Evolutionary conservation across 2,329 filamentous ascomycete genomes (phyloP).

Genomic region (Fonsecaea pedrosoi): DNA sequence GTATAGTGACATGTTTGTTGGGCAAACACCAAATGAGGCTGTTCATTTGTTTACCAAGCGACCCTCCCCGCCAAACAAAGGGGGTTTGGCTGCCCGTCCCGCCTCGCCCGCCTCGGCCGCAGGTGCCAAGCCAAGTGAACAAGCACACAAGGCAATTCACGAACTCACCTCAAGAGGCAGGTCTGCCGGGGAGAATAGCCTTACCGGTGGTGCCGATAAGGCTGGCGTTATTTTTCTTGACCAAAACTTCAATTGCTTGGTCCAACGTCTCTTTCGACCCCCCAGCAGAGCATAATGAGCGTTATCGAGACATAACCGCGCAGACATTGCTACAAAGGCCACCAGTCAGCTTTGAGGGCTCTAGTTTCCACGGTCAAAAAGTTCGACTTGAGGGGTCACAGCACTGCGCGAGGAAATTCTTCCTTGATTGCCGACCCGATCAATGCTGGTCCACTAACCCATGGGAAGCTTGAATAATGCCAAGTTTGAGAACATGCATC

Average conservation of each 20-base stretch:
- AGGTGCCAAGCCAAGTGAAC: not conserved
- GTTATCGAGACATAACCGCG: not conserved
- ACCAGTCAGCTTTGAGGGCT: too few species aligned
- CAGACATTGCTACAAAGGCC: too few species aligned
- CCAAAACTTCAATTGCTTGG: not conserved
- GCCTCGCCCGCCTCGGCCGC: not conserved
- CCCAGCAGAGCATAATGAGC: not conserved
- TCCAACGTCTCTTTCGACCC: not conserved
- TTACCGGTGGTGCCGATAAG: not conserved
- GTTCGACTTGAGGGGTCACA: too few species aligned
- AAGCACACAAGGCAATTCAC: not conserved
- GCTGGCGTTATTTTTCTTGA: not conserved
- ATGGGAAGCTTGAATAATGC: too few species aligned
- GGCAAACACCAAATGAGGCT: conserved; percentile 2
- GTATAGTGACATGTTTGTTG: not conserved
- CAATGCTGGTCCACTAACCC: too few species aligned
- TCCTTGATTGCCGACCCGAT: too few species aligned
- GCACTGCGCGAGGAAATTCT: too few species aligned
- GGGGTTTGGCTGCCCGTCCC: conserved; percentile 2
- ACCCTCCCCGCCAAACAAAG: conserved; percentile 4
- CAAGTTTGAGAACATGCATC: not conserved
- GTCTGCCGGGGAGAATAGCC: not conserved
- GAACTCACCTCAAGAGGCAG: not conserved
- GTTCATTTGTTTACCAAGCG: conserved; percentile 8
- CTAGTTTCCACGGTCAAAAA: too few species aligned